Percentiles rank a stretch among this genome's conserved stretches.
phyloP scores from a whole-genome alignment of 805 yeast species.

The Yarrowia alimentaria region DNA sequence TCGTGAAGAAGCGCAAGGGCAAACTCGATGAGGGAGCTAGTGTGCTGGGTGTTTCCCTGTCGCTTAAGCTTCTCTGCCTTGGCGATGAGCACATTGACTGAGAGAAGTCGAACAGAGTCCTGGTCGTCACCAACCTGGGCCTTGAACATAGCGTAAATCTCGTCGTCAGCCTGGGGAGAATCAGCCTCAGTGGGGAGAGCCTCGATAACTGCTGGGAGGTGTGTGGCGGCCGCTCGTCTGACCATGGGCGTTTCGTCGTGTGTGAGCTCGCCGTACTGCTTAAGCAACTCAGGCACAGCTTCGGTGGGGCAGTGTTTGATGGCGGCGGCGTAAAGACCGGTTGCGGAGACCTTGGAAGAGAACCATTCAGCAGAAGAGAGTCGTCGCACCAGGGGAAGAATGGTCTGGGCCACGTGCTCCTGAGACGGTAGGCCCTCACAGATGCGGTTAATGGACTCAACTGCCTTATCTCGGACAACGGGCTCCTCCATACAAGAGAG shows the following conservation, averaged over 20 bases:
- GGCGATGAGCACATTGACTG: conserved; percentile 83
- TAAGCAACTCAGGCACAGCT: conserved; percentile 57
- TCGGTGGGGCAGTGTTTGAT: conserved; percentile 47
- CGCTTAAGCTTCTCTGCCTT: conserved; percentile 49
- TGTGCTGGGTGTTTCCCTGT: conserved; percentile 32
- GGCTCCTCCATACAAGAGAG: conserved; percentile 95
- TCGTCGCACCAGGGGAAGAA: conserved; percentile 72
- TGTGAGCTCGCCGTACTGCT: conserved; percentile 65
- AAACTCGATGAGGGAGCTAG: conserved; percentile 40
- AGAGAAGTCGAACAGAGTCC: conserved; percentile 88
- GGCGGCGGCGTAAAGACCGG: conserved; percentile 79
- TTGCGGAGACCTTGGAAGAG: conserved; percentile 82
- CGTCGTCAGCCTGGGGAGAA: conserved; percentile 46
- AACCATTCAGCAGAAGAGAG: conserved; percentile 93
- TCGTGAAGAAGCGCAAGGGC: conserved; percentile 75
- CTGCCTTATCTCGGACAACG: conserved; percentile 90
- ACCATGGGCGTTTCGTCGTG: conserved; percentile 98
- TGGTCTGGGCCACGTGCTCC: conserved; percentile 41
- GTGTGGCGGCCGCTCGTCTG: conserved; percentile 86
- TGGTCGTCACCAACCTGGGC: conserved; percentile 78
- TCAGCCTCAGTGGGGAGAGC: conserved; percentile 42
- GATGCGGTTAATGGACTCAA: conserved; percentile 73
- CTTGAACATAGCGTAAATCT: conserved; percentile 78
- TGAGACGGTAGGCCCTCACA: conserved; percentile 41
- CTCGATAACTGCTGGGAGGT: conserved; percentile 72